Conservation (phyloP, 352 stramenopile species). For the Phytophthora brassicae region DNA sequence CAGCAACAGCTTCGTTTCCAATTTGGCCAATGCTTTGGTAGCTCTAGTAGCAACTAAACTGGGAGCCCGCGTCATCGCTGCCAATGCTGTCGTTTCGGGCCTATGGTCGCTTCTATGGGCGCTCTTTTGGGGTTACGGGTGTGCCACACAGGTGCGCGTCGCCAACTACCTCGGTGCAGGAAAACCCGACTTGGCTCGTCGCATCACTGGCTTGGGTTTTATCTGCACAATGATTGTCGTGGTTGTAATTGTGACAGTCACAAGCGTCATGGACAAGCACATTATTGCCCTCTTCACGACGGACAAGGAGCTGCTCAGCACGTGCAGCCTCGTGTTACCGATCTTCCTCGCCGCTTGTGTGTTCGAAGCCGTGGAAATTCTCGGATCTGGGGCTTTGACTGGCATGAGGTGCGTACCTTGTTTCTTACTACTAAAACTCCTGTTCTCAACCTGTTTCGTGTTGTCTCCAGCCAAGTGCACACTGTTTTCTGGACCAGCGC, state of each 20-base stretch:
- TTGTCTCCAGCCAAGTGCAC: constrained; percentile 46
- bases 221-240: constrained; percentile 56
- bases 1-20: constrained; percentile 75
- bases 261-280: constrained; percentile 44
- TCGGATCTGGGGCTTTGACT: constrained; percentile 55
- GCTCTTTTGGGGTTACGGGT: constrained; percentile 81
- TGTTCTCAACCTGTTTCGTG: constrained; percentile 1
- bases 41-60: constrained; percentile 69
- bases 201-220: constrained; percentile 56
- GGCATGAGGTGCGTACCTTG: constrained; percentile 57
- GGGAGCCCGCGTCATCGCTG: constrained; percentile 56
- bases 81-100: constrained; percentile 69
- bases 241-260: constrained; percentile 43
- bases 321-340: constrained; percentile 53
- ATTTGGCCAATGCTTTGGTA: constrained; percentile 65
- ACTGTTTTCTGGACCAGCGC: constrained; percentile 66
- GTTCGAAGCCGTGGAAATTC: constrained; percentile 66
- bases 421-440: background rate
- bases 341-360: constrained; percentile 65
- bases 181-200: constrained; percentile 47
- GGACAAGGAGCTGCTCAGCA: constrained; percentile 47
- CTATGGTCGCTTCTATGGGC: constrained; percentile 74
- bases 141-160: constrained; percentile 74
- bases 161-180: constrained; percentile 76
- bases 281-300: constrained; percentile 67